Base-by-base conservation (phyloP, 345 rosid genomes). In the Abelmoschus esculentus region DNA sequence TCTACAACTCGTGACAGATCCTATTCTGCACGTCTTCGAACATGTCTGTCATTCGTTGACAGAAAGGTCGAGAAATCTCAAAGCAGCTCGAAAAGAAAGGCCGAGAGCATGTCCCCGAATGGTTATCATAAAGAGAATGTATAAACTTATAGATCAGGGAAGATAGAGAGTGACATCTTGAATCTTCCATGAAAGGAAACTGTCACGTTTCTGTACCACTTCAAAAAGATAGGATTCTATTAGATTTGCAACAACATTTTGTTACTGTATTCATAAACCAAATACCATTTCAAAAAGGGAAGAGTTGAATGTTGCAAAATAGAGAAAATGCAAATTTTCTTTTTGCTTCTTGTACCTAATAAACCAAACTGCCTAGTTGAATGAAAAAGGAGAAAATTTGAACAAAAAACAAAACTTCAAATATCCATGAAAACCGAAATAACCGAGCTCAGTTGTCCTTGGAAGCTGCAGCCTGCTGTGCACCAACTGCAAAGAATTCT, bases 401-500 rank as follows among this genome's bases (percentile, higher is more conserved):
- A 70, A 66, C 69, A 18, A 7, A 38, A 18, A 62, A 54, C 82
- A 72, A 81, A 81, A 79, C 56, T 54, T 15, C 54, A 54, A 22
- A 19, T 38, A 6, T 46, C 60, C 42, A 66, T 3, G 58, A 54
- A 54, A 19, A 18, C 18, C 18, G 29, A 56, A 9, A 47, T 15
- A 47, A 29, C 11, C 42, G 10, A 59, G n/a, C 56, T 87, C 80
- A 88, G 64, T 83, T 69, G 64, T 40, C 44, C 85, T 83, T 89
- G 47, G 73, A 83, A 70, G 82, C 84, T 53, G 76, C 87, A 61
- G 75, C 88, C 72, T 82, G 96, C 78, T 82, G 89, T 36, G 91
- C 96, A 32, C 98, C 99, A 18, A 95, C 76, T 15, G 91, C 74
- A 74, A 95, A 90, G 88, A 95, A 90, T 83, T 92, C 98, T 0